Evolutionary conservation across 2,329 filamentous ascomycete genomes (phyloP), one percentile per base, ranked within the genome.

Genomic region (Truncatella angustata): DNA sequence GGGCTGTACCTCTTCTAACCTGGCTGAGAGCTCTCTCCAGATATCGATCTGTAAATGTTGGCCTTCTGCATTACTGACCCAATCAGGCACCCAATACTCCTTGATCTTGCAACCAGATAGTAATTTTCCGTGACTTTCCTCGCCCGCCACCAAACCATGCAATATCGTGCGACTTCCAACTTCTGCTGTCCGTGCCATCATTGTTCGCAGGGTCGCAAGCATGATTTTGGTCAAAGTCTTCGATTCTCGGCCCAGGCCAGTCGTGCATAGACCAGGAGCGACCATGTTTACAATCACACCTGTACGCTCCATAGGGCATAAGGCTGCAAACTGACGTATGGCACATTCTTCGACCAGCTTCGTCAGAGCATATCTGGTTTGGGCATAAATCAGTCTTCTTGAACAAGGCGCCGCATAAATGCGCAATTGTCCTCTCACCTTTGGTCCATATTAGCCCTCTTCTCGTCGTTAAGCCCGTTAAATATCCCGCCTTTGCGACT

Each of bases 81-180:
- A 57, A 30, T 50, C 51, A 9, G 56, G 54, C 12, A 58, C 48
- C 54, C 52, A 54, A n/a, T 53, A 58, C 50, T 56, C 52, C 52
- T 54, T 58, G 32, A 58, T 53, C 47, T 56, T 49, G 34, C 56
- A 58, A 12, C 52, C 56, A 14, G 54, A 53, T 11, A 56, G 21
- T 4, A 50, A 35, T 26, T 52, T 53, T 18, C 51, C 53, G n/a
- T 55, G 53, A 21, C 37, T 32, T 28, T 55, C 53, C 36, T 53
- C 45, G n/a, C 51, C 51, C 16, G 39, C 51, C 5, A 48, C 43
- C 40, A 56, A 14, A 18, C 46, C 54, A 16, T 54, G 37, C 16
- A 56, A 24, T 3, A 54, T 45, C 3, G 48, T 51, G 7, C 54
- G 54, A 16, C 54, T 56, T 16, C 54, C 54, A 23, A 36, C 48